These are phyloP conservation scores for Pleurotus cornucopiae DNA, from an alignment of 768 basidiomycete species.

Conservation along the genomic window DNA sequence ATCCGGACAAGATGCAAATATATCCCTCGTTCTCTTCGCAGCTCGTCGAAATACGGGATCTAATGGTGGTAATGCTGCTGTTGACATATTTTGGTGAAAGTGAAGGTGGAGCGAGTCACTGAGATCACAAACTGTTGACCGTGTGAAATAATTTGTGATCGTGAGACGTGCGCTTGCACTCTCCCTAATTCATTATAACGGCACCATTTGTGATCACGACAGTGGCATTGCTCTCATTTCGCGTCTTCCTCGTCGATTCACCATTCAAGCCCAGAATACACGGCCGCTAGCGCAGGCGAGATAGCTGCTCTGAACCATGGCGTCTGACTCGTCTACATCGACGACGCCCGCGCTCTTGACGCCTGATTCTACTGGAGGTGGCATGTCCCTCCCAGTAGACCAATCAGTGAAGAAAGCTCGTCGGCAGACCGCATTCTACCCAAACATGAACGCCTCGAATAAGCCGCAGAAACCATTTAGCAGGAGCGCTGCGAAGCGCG, in stretches of 20 bases:
- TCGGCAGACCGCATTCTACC: slow-evolving; percentile 76
- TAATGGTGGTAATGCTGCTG: slow-evolving; percentile 57
- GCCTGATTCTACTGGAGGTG: slow-evolving; percentile 43
- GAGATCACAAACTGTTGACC: neutral
- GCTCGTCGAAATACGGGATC: slow-evolving; percentile 59
- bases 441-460: slow-evolving; percentile 63
- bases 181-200: no score
- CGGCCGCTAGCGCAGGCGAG: no score
- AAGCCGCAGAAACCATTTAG: slow-evolving; percentile 85
- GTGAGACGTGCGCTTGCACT: no score
- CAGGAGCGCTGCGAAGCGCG: slow-evolving; percentile 86
- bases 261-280: no score
- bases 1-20: slow-evolving; percentile 65
- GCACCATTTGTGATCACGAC: no score
- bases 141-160: neutral
- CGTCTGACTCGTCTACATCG: slow-evolving; percentile 31
- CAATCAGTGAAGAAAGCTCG: slow-evolving; percentile 42
- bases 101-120: neutral
- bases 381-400: slow-evolving; percentile 18
- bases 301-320: slow-evolving; percentile 8
- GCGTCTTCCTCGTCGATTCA: no score
- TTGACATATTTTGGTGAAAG: slow-evolving; percentile 25
- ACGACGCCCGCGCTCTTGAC: slow-evolving; percentile 53
- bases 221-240: no score
- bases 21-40: slow-evolving; percentile 68